Base-by-base conservation (phyloP, 345 rosid species). In the Aquilaria malaccensis region DNA sequence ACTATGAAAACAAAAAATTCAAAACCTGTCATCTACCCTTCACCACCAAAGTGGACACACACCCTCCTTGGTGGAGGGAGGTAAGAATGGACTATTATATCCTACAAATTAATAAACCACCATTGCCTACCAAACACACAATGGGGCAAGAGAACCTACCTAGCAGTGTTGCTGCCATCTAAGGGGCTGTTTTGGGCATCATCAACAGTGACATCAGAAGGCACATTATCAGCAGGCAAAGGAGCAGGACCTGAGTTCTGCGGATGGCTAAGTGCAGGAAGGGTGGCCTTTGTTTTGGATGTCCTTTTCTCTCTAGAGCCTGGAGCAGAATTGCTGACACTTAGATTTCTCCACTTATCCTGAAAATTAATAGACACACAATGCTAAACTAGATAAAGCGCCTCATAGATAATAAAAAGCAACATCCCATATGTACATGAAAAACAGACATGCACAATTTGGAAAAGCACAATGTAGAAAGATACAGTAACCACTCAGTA, bases 301-400 rank as follows among this genome's bases (percentile, higher is more conserved):
- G 84, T 76, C 52, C 69, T 60, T 77, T 77, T 87, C 55, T 85
- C 89, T 60, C 69, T 81, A 33, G 88, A 77, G 67, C 84, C 81
- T 76, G 72, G 82, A 61, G 75, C 77, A 55, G 80, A 61, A 53
- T 76, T 66, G 33, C 86, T 80, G 67, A 81, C 96, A 62, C 79
- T 78, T 76, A 90, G 56, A 64, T 90, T 87, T 51, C 95, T 81
- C 95, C 95, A 90, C 67, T 90, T 90, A 61, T 87, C 97, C 97
- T 90, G 80, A 29, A 10, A 53, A 59, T 31, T 43, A 47, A 63
- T 48, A 60, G 55, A 52, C 37, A 58, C 10, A 48, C 61, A 13
- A 46, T 2, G 12, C 6, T 56, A 63, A 33, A 14, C 54, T 12
- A 30, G 45, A 13, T 11, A 32, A 13, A 11, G 3, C 13, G 14